Base-by-base conservation (phyloP, 176 grass and related monocot species). In the Oryza glumipatula region DNA sequence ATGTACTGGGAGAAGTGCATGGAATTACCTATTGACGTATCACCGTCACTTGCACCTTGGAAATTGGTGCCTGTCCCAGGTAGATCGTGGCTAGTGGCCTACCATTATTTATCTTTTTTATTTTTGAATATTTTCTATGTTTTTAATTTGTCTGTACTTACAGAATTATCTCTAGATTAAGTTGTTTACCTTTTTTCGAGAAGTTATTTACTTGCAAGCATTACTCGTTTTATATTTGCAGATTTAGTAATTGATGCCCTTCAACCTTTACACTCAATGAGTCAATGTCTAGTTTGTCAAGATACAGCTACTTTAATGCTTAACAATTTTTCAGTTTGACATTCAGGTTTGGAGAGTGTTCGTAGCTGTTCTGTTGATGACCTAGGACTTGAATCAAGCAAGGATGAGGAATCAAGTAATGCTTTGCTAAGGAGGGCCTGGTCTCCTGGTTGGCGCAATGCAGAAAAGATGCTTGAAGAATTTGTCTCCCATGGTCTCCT, bases 381-480 rank as follows among this genome's bases (percentile, higher is more conserved):
- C 68, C 79, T 98, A 85, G 86, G 76, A 52, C 90, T 98, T 84
- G 95, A 98, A 92, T 89, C 88, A 70, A 95, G 88, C 85, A 91
- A 93, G 58, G 84, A 67, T 51, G 95, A 95, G 82, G 94, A 98
- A 88, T 89, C 91, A 78, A 98, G 95, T 87, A 98, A 98, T 84
- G 91, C 92, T 51, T 89, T 98, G 78, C 85, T 98, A 85, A 90
- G 87, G 70, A 87, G 95, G 79, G 92, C 85, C 24, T 98, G 92
- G 95, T 90, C 81, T 76, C 95, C 95, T 69, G 95, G 95, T 28
- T 98, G 95, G 89, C 65, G 39, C 45, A 93, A 93, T 79, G 93
- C 89, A 33, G 88, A 98, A 78, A 98, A 91, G 56, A 61, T 88
- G 47, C 85, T 98, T 73, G 84, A 72, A 33, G 92, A 95, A 88